Percentiles rank a stretch among this genome's conserved stretches.
Conservation (phyloP, 2,329 filamentous ascomycete species). For the Botrytis paeoniae region DNA sequence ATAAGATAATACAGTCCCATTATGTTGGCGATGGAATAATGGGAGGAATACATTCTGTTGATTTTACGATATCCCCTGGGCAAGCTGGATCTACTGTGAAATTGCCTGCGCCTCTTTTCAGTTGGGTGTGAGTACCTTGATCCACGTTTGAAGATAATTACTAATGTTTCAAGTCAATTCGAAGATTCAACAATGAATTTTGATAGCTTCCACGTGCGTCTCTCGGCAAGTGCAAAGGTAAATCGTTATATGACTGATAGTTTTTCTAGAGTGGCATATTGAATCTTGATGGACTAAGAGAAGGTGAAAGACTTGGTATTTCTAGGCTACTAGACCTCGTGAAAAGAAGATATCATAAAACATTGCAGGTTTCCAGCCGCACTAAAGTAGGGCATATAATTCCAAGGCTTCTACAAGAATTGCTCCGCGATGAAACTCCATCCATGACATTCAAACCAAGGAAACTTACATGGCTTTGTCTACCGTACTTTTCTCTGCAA, state of each 20-base stretch:
- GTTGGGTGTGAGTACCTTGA: neutral
- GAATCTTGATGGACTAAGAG: slow-evolving; percentile 20
- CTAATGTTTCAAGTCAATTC: slow-evolving; percentile 6
- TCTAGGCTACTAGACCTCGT: slow-evolving; percentile 22
- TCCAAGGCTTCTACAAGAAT: slow-evolving; percentile 26
- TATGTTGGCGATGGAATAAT: slow-evolving; percentile 6
- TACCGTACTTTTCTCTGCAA: slow-evolving; percentile 49
- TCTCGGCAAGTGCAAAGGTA: neutral
- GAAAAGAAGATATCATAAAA: slow-evolving; percentile 26
- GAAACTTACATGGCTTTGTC: slow-evolving; percentile 26
- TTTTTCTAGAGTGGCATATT: neutral
- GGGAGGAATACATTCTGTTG: slow-evolving; percentile 4
- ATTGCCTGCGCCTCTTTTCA: neutral
- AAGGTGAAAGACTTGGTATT: slow-evolving; percentile 23
- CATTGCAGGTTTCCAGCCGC: slow-evolving; percentile 23
- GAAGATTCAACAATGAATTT: slow-evolving; percentile 13
- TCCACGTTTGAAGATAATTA: neutral
- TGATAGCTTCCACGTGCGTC: slow-evolving; percentile 8
- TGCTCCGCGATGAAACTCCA: slow-evolving; percentile 17
- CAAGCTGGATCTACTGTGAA: neutral
- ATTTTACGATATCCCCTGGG: neutral
- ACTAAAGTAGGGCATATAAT: slow-evolving; percentile 24
- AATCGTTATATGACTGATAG: neutral
- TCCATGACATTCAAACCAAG: slow-evolving; percentile 18
- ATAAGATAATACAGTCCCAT: slow-evolving; percentile 2